Base-by-base conservation (phyloP, 2,329 filamentous ascomycete genomes). In the Colletotrichum lentis region DNA sequence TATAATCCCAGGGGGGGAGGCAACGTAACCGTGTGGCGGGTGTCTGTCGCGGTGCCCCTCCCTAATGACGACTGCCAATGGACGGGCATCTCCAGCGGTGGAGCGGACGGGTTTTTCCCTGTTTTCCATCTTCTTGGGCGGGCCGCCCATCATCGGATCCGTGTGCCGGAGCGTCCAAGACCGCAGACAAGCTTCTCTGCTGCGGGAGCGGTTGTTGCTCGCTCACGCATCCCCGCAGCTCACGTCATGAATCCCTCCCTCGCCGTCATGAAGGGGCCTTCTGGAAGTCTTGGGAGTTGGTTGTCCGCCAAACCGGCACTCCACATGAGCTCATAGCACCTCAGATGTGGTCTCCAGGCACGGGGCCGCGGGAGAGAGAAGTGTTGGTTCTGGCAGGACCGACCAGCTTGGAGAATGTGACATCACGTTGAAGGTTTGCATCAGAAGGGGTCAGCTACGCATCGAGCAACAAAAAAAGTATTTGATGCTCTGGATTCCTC, bases 311-410 rank as follows among this genome's bases (percentile, higher is more conserved):
- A 39, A 61, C 18, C 22, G 16, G 3, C 1, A 49, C 60, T 61
- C 68, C 65, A 65, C 61, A 70, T 69, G 68, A 70, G 68, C 68
- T 70, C 68, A 69, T 70, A 61, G 39, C 43, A 60, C 8, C 44
- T 60, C 62, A 68, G 59, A 52, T 8, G 43, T 11, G 46, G 16
- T 20, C 18, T 54, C 44, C 35, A 56, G 49, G 55, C 41, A 46
- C 43, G 35, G 37, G 39, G 49, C 49, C 24, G 24, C n/a, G 24
- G 24, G 24, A 4, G 54, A 53, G 16, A 37, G 53, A 64, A 47
- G 41, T 46, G 41, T 46, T 43, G 55, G 50, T n/a, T 55, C 68
- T 49, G 49, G 57, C 54, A 39, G n/a, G n/a, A n/a, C n/a, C n/a
- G 27, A 31, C 16, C 46, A 35, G 39, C 16, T 18, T 14, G 18